Base-by-base conservation (phyloP, 805 yeast genomes). In the Suhomyces prunicola region DNA sequence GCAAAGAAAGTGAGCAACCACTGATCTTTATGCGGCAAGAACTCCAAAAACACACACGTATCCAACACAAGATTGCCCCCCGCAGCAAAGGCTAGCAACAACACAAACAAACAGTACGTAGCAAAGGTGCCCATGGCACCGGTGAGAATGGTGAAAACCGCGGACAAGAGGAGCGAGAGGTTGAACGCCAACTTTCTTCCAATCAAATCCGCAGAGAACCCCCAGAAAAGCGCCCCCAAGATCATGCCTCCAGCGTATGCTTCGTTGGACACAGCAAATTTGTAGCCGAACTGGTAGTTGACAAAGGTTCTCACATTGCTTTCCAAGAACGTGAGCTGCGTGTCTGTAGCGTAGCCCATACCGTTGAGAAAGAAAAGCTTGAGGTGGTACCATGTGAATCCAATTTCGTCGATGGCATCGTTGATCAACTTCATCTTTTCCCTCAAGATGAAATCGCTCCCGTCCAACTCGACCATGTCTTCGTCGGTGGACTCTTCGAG, bases 1-100 rank as follows among this genome's bases (percentile, higher is more conserved):
- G 66, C 72, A 61, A 83, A 74, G 36, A 79, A 70, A 2, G 86
- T 81, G 48, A 78, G 70, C 56, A 81, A 62, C 75, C 77, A 82
- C 57, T 81, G 83, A 58, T 76, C 67, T 47, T 74, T 74, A 44
- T 73, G 67, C 2, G 87, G 86, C 52, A 82, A 66, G 52, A 76
- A 80, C 60, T 82, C 85, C 36, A 82, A 62, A 57, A 80, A 80
- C 7, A 80, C 78, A 41, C 83, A 73, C 17, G 83, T 77, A 61
- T 82, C 86, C 19, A 81, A 64, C 4, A 80, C 83, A 54, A 82
- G 69, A 57, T 83, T 83, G 44, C 87, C 87, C 48, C 86, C 87
- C 4, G 79, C 78, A 7, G 78, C 77, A 44, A 77, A 76, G 39
- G 75, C 67, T 24, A 76, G 60, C 45, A 81, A 61, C 33, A 77